These are phyloP conservation scores for Acorus gramineus DNA, from an alignment of 106 monocot genomes.

Conservation along the genomic window DNA sequence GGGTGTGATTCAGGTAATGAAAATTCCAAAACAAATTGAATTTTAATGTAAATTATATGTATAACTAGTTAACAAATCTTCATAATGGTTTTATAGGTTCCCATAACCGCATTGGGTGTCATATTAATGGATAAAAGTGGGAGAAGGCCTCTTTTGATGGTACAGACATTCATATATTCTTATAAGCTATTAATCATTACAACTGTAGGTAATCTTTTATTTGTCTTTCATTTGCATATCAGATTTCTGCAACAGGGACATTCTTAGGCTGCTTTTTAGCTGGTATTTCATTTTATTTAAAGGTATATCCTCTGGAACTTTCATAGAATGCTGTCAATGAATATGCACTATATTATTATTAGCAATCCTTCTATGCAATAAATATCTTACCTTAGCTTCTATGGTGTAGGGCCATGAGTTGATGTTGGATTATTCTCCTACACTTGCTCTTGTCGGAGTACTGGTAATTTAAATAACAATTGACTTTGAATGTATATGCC, in stretches of 20 bases:
- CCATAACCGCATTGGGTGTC: constrained; percentile 48
- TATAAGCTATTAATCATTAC: too few species aligned
- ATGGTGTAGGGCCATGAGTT: constrained; percentile 28
- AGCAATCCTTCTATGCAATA: too few species aligned
- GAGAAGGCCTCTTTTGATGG: constrained; percentile 70
- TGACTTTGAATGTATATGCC: neutral
- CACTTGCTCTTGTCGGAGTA: constrained; percentile 47
- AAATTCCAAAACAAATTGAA: neutral
- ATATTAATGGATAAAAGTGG: constrained; percentile 63
- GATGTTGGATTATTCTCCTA: constrained; percentile 24
- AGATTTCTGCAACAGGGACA: constrained; percentile 74
- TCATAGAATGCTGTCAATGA: too few species aligned
- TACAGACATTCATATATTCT: neutral
- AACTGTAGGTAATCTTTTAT: neutral
- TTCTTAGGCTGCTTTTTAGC: constrained; percentile 51
- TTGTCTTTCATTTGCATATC: constrained; percentile 3
- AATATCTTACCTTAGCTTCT: too few species aligned
- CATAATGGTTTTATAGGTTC: constrained; percentile 28
- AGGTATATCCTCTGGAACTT: constrained; percentile 17
- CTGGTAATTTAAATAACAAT: constrained; percentile 24
- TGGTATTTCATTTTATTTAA: constrained; percentile 53
- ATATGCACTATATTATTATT: too few species aligned
- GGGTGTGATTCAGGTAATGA: constrained; percentile 43
- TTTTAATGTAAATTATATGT: too few species aligned
- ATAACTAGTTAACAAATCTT: too few species aligned